These are phyloP conservation scores for Colletotrichum neosansevieriae DNA, from an alignment of 2,329 filamentous ascomycete genomes.

Conservation along the genomic window DNA sequence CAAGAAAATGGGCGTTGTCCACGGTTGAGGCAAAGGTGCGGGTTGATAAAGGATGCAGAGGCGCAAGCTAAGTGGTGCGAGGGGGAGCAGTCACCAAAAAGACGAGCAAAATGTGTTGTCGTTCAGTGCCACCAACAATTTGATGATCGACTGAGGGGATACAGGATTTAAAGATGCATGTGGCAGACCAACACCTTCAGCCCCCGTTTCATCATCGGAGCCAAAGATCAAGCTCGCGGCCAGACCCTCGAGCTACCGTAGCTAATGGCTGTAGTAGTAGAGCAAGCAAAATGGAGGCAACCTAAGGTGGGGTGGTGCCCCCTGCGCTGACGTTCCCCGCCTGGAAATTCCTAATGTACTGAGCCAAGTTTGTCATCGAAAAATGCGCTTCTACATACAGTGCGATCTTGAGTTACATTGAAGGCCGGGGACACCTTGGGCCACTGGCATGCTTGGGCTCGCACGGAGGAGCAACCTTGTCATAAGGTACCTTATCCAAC, in stretches of 20 bases:
- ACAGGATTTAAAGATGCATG: conserved; percentile 14
- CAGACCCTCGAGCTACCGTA: conserved; percentile 28
- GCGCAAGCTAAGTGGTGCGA: conserved; percentile 14
- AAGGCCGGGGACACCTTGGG: neutral
- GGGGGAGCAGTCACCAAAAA: conserved; percentile 7
- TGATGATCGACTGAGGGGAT: neutral
- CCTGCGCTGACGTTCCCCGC: conserved; percentile 10
- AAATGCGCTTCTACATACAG: neutral
- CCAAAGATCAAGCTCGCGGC: conserved; percentile 28
- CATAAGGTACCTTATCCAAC: too few species aligned
- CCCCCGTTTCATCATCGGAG: conserved; percentile 37
- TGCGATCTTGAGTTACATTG: neutral
- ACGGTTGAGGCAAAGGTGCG: neutral
- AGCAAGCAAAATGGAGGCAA: conserved; percentile 17
- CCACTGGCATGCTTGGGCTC: neutral
- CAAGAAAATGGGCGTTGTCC: neutral
- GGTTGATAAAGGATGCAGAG: neutral
- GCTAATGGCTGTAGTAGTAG: too few species aligned
- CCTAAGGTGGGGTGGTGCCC: neutral
- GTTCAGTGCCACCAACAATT: conserved; percentile 1
- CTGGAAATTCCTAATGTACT: neutral
- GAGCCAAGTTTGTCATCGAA: too few species aligned
- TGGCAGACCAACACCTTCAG: conserved; percentile 16
- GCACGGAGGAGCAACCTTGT: conserved; percentile 6
- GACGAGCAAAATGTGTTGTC: neutral